Conservation (phyloP, 1,284 basidiomycete species). For the Malassezia equina region DNA sequence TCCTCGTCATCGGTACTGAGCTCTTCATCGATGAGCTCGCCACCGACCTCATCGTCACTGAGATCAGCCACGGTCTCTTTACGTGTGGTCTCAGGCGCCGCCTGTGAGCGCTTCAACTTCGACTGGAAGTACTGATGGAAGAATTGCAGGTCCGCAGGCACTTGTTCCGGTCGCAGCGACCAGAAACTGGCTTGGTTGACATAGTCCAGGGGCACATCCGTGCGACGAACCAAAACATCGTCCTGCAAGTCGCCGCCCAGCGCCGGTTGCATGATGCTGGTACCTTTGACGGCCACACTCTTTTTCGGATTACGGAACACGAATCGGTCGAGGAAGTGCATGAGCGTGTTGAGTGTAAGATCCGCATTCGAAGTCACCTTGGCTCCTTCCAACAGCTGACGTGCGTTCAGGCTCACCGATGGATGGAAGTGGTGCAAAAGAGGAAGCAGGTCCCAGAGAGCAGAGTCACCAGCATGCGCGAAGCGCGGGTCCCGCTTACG, state of each 20-base stretch:
- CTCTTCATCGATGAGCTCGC: slow-evolving; percentile 11
- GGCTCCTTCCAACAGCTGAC: slow-evolving; percentile 65
- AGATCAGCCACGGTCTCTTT: slow-evolving; percentile 47
- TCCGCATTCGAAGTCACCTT: slow-evolving; percentile 70
- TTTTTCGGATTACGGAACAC: slow-evolving; percentile 96
- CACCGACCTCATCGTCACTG: slow-evolving; percentile 21
- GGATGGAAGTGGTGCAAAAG: slow-evolving; percentile 82
- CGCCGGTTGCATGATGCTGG: slow-evolving; percentile 72
- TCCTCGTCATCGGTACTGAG: slow-evolving; percentile 33
- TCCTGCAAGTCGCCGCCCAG: slow-evolving; percentile 51
- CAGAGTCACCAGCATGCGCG: slow-evolving; percentile 65
- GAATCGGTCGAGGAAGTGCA: slow-evolving; percentile 78
- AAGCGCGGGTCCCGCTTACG: slow-evolving; percentile 79
- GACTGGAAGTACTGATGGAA: slow-evolving; percentile 46
- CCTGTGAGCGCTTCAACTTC: slow-evolving; percentile 31
- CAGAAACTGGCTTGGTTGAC: slow-evolving; percentile 74
- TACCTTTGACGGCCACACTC: slow-evolving; percentile 63
- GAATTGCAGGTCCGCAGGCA: slow-evolving; percentile 65
- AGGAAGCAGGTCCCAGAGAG: slow-evolving; percentile 49
- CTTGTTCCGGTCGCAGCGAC: slow-evolving; percentile 61
- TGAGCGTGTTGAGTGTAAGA: slow-evolving; percentile 80
- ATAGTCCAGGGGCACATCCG: slow-evolving; percentile 54
- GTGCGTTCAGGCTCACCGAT: slow-evolving; percentile 74
- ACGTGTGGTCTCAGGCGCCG: slow-evolving; percentile 15
- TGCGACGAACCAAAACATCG: slow-evolving; percentile 50